Evolutionary conservation across 2,329 filamentous ascomycete species (phyloP).

Genomic region (Diaporthe sp.): DNA sequence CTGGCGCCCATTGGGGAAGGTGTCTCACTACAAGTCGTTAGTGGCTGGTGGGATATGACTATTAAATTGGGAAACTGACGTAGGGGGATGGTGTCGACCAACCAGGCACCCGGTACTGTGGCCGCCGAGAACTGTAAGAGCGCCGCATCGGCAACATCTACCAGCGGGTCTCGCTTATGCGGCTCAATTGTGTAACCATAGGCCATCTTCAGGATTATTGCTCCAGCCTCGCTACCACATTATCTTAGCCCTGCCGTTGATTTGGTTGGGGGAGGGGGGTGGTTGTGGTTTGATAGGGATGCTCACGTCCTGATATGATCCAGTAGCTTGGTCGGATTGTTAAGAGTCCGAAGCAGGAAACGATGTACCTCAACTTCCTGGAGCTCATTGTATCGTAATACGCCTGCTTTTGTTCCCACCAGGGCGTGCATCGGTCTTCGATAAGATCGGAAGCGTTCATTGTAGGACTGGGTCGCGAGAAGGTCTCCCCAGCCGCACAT

Average conservation of each 20-base stretch:
- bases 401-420: slow-evolving; percentile 14
- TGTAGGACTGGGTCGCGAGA: neutral
- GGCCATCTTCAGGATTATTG: slow-evolving; percentile 43
- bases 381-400: slow-evolving; percentile 6
- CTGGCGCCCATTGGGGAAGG: slow-evolving; percentile 50
- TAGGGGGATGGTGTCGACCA: slow-evolving; percentile 50
- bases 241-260: neutral
- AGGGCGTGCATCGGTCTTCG: slow-evolving; percentile 4
- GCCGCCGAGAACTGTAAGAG: slow-evolving; percentile 48
- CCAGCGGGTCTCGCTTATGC: slow-evolving; percentile 48
- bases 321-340: slow-evolving; percentile 17
- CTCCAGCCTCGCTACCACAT: slow-evolving; percentile 26
- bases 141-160: slow-evolving; percentile 48
- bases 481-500: slow-evolving; percentile 17
- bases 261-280: neutral
- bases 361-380: slow-evolving; percentile 32
- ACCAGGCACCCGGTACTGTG: slow-evolving; percentile 49
- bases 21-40: slow-evolving; percentile 47
- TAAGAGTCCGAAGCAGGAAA: slow-evolving; percentile 21
- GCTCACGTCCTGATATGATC: slow-evolving; percentile 28
- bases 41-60: neutral
- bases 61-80: slow-evolving; percentile 19
- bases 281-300: neutral
- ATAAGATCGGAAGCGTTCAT: neutral
- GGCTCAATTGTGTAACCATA: slow-evolving; percentile 52